These are phyloP conservation scores for Xylaria acuta DNA, from an alignment of 495 filamentous ascomycete species.

Conservation along the genomic window DNA sequence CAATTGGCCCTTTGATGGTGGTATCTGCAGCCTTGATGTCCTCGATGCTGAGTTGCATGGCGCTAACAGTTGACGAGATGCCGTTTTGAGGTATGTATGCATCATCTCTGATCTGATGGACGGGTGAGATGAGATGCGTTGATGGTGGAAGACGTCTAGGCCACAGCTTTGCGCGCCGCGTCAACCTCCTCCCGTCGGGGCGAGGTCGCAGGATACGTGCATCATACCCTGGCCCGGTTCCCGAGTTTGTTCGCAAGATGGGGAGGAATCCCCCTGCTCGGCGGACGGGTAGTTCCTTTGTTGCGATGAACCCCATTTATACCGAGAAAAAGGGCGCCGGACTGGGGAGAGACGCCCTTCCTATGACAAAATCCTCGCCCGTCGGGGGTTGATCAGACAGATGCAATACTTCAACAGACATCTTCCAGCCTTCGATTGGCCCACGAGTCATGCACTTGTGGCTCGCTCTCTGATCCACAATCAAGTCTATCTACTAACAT, in stretches of 20 bases:
- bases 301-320: slow-evolving; percentile 7
- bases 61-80: slow-evolving; percentile 11
- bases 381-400: neutral
- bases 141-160: neutral
- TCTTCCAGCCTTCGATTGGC: slow-evolving; percentile 16
- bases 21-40: slow-evolving; percentile 13
- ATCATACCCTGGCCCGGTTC: slow-evolving; percentile 5
- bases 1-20: slow-evolving; percentile 15
- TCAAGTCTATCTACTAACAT: slow-evolving; percentile 2
- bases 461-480: slow-evolving; percentile 24
- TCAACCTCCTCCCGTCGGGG: neutral
- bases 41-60: slow-evolving; percentile 16
- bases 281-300: slow-evolving; percentile 5
- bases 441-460: slow-evolving; percentile 22
- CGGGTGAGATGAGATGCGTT: neutral
- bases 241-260: neutral
- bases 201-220: slow-evolving; percentile 15
- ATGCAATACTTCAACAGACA: neutral
- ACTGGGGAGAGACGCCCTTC: slow-evolving; percentile 19
- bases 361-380: slow-evolving; percentile 4
- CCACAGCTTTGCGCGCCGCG: neutral
- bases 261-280: slow-evolving; percentile 2
- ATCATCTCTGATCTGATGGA: neutral
- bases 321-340: slow-evolving; percentile 12
- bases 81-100: slow-evolving; percentile 4